Base-by-base conservation (phyloP, 805 yeast genomes). In the Candida sonorensis region DNA sequence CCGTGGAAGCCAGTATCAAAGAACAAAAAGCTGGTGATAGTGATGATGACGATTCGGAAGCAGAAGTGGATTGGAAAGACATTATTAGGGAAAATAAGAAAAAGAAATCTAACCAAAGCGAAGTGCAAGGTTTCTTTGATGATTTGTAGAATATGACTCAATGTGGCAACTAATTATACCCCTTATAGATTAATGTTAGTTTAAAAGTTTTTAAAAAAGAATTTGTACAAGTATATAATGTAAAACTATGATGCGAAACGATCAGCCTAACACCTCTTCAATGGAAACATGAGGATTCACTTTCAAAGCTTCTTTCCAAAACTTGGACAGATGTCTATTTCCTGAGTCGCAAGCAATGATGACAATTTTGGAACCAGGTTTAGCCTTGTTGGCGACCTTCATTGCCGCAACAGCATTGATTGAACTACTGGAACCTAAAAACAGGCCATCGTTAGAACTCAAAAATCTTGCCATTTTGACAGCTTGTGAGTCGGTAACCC, bases 271-370 rank as follows among this genome's bases (percentile, higher is more conserved):
- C 57, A 52, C 52, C 26, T 66, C 63, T 19, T 57, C 66, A 27
- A 66, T 40, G 4, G 59, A 51, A 17, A 72, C 48, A 34, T 52
- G 55, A 20, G 48, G 53, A 14, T 61, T 55, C 17, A 58, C 53
- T 23, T 53, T 58, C 18, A 57, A 53, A 0, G 90, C 90, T 33
- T 66, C 59, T 46, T 79, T 84, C 97, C 97, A 90, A 51, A 90
- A 92, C 57, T 90, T 90, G 31, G 92, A 81, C 37, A 90, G 51
- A 58, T 90, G 98, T 44, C 98, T 67, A 10, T 80, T 64, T 1
- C 98, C 98, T 5, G 94, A 77, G 54, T 90, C 98, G 54, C 97
- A 92, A 1, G 95, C 83, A 29, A 92, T 70, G 13, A 94, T 75
- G 5, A 90, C 94, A 15, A 90, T 75, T 13, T 64, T 72, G 31